These are phyloP conservation scores for Hypoxylon rickii DNA, from an alignment of 495 filamentous ascomycete genomes.

Conservation along the genomic window DNA sequence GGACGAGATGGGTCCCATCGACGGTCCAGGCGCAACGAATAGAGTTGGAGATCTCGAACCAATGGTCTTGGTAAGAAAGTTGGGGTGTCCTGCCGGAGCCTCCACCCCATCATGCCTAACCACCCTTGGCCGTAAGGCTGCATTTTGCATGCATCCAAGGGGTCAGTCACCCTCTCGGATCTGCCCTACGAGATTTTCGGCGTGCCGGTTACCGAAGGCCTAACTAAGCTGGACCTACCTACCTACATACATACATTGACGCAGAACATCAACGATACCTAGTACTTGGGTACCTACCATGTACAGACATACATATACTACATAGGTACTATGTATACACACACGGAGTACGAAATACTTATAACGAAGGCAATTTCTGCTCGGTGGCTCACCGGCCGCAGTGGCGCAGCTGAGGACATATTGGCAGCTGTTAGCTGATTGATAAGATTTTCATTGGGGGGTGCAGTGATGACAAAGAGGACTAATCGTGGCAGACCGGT, in stretches of 20 bases:
- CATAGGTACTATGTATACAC: too few relatives aligned
- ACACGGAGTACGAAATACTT: too few relatives aligned
- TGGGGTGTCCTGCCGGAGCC: neutral
- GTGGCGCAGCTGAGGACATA: neutral
- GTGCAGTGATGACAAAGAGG: neutral
- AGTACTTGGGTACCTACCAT: too few relatives aligned
- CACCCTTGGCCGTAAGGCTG: constrained; percentile 8
- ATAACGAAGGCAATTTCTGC: too few relatives aligned
- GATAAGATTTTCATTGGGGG: too few relatives aligned
- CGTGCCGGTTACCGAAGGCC: neutral
- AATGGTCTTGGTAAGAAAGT: neutral
- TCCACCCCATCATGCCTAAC: neutral
- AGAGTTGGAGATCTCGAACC: neutral
- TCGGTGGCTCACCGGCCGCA: too few relatives aligned
- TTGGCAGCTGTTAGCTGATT: too few relatives aligned
- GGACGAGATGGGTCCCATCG: too few relatives aligned
- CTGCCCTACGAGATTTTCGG: neutral
- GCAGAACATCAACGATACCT: too few relatives aligned
- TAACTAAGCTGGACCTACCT: neutral
- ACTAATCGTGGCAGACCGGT: neutral
- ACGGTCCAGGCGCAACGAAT: too few relatives aligned
- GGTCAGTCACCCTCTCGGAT: neutral
- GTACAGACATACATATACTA: too few relatives aligned
- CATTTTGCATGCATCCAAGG: constrained; percentile 4
- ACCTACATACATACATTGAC: neutral